These are phyloP conservation scores for Stemphylium lycopersici DNA, from an alignment of 2,329 filamentous ascomycete species.

Conservation along the genomic window DNA sequence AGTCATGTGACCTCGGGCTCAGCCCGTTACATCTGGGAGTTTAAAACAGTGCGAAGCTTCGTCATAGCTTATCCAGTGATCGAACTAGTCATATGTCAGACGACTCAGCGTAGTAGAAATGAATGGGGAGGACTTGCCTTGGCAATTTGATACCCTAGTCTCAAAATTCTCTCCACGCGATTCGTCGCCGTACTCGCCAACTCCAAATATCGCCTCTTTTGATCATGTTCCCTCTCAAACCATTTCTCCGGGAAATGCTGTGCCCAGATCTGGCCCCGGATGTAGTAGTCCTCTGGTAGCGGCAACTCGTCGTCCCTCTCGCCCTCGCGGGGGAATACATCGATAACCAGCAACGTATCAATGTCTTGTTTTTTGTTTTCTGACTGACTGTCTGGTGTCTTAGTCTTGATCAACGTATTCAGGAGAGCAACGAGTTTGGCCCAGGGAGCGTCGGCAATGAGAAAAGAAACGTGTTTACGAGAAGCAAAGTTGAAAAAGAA, in stretches of 20 bases:
- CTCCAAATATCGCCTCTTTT: slow-evolving; percentile 71
- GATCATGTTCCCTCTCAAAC: slow-evolving; percentile 68
- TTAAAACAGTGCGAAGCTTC: neutral
- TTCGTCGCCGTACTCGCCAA: slow-evolving; percentile 63
- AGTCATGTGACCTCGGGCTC: no score
- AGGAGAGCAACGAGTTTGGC: slow-evolving; percentile 58
- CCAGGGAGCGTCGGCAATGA: slow-evolving; percentile 59
- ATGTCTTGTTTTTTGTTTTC: slow-evolving; percentile 27
- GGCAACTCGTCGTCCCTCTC: slow-evolving; percentile 55
- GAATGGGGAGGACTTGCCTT: neutral
- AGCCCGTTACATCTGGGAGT: no score
- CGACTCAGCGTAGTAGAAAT: neutral
- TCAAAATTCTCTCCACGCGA: slow-evolving; percentile 66
- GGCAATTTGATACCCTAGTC: slow-evolving; percentile 52
- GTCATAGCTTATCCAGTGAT: neutral
- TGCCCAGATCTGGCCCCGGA: slow-evolving; percentile 68
- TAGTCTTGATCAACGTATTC: slow-evolving; percentile 56
- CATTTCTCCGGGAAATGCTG: slow-evolving; percentile 65
- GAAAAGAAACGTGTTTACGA: slow-evolving; percentile 39
- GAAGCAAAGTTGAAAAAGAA: slow-evolving; percentile 60
- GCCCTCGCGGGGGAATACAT: slow-evolving; percentile 56
- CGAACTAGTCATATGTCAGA: neutral
- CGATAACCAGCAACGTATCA: slow-evolving; percentile 36
- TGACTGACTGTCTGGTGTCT: slow-evolving; percentile 33
- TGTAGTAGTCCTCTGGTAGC: slow-evolving; percentile 71